These are phyloP conservation scores for Powellomyces hirtus DNA, from an alignment of 192 early-diverging fungal genomes.

Conservation along the genomic window DNA sequence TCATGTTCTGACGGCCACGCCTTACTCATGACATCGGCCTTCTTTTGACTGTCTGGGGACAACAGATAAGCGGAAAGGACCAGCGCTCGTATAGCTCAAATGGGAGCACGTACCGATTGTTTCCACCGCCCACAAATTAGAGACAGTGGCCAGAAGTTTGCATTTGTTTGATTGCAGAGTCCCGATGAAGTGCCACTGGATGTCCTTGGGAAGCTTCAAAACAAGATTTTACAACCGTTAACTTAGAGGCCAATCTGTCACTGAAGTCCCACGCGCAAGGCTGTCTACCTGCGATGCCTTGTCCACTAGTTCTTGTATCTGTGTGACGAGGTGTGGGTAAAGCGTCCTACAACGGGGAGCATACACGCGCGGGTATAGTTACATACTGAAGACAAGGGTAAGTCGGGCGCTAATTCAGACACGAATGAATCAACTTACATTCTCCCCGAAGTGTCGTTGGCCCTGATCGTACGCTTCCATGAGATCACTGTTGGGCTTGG, in stretches of 20 bases:
- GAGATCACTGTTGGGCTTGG: conserved; percentile 82
- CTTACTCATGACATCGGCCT: conserved; percentile 80
- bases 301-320: conserved; percentile 92
- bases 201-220: conserved; percentile 73
- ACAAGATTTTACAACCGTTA: background rate
- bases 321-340: no score
- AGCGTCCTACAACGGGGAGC: no score
- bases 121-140: conserved; percentile 90
- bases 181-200: conserved; percentile 97
- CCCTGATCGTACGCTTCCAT: conserved; percentile 72
- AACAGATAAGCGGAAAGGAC: background rate
- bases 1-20: conserved; percentile 54
- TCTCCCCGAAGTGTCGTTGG: conserved; percentile 96
- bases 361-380: no score
- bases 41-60: conserved; percentile 67
- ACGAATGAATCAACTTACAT: no score
- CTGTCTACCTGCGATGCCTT: conserved; percentile 76
- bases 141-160: conserved; percentile 80
- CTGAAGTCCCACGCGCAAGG: background rate
- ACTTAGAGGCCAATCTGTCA: background rate
- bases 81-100: background rate
- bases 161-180: conserved; percentile 97
- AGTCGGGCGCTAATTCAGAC: no score
- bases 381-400: no score
- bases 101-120: conserved; percentile 59